Percentiles rank a stretch among this genome's conserved stretches.
Evolutionary conservation across 257 asterid species (phyloP).

Genomic region (Buddleja alternifolia): DNA sequence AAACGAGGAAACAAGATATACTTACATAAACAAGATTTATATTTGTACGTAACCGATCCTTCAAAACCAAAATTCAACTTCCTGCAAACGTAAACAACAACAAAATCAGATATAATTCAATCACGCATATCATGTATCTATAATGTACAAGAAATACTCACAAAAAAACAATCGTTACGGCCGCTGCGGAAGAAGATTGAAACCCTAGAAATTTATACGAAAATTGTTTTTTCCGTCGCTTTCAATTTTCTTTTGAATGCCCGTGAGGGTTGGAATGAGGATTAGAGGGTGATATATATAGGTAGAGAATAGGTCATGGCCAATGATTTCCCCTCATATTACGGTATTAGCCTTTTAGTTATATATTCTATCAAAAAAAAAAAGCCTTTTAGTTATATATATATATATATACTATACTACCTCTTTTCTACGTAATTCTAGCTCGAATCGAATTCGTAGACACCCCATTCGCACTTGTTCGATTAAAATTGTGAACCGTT

Average conservation of each 20-base stretch:
- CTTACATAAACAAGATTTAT: slow-evolving; percentile 25
- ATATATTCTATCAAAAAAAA: too few species aligned
- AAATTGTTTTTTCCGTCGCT: neutral
- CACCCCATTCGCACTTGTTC: too few species aligned
- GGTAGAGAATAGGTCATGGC: slow-evolving; percentile 1
- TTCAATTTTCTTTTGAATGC: neutral
- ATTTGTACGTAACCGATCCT: neutral
- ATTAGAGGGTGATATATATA: slow-evolving; percentile 9
- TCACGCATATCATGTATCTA: neutral
- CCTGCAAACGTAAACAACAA: slow-evolving; percentile 28
- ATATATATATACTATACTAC: too few species aligned
- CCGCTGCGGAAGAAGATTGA: slow-evolving; percentile 14
- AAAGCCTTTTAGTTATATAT: too few species aligned
- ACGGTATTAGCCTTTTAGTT: slow-evolving; percentile 30
- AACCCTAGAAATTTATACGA: slow-evolving; percentile 29
- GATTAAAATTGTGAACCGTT: too few species aligned
- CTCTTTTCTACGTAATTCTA: too few species aligned
- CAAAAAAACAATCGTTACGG: slow-evolving; percentile 6
- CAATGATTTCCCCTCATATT: slow-evolving; percentile 24
- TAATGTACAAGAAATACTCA: neutral
- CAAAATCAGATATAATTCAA: neutral
- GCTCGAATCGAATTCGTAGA: too few species aligned
- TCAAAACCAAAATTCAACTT: slow-evolving; percentile 18
- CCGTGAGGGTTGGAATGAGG: neutral
- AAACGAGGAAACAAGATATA: neutral